Base-by-base conservation (phyloP, 2,329 filamentous ascomycete genomes). In the Pseudogymnoascus sp. region DNA sequence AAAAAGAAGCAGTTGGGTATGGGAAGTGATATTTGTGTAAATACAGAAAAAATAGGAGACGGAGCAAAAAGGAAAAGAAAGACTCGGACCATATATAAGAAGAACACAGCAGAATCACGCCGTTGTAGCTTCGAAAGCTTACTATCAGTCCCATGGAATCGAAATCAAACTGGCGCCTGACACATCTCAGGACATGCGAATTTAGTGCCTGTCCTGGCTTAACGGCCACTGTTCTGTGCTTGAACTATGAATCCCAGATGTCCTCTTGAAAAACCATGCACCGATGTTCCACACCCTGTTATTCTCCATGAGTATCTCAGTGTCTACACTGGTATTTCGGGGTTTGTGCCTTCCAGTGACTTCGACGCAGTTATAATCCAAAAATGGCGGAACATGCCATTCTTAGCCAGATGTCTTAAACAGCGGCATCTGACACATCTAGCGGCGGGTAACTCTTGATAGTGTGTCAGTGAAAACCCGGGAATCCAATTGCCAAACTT, bases 71-170 rank as follows among this genome's bases (percentile, higher is more conserved):
- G 2, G 28, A 10, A 11, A 57, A 36, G n/a, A 21, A 57, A 34
- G n/a, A 34, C 28, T 57, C 51, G 6, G 51, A 19, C 28, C 51
- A 57, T 36, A 57, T 36, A 57, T 57, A 57, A 34, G 21, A 45
- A 45, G 43, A 36, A 21, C 10, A 21, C 11, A 57, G 28, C 11
- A 57, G n/a, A 36, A 57, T 34, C 51, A 57, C 28, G 28, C 28
- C n/a, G 51, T 36, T 14, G 6, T 57, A 57, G 51, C 7, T 14
- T 57, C 28, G 16, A 10, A 31, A 34, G 28, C 16, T 36, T 57
- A 36, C 28, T 34, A 57, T 36, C n/a, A 57, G 25, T 57, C 51
- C 51, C 51, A 57, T 57, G 51, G 51, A 57, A 57, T 57, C 28
- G 16, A 57, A 57, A 36, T 16, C 51, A 21, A 19, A 36, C 51